Evolutionary conservation across 2,329 filamentous ascomycete species (phyloP), one percentile per base, ranked within the genome.

Genomic region (Hymenoscyphus fructigenus): DNA sequence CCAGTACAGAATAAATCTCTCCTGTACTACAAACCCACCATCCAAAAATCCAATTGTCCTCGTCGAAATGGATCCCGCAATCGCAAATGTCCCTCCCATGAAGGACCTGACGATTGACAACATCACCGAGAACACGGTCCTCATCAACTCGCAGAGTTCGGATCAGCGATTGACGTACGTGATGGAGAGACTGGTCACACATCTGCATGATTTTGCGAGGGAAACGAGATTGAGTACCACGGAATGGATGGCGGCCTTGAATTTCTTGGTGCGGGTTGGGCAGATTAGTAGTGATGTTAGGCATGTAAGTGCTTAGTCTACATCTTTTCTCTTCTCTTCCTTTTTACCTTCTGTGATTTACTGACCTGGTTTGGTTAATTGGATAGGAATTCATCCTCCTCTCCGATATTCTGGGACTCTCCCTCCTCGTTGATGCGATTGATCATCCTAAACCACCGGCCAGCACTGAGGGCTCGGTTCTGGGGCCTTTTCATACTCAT

Each of bases 401-500:
- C 68, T 91, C 88, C 69, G 91, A 95, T 77, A 83, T 92, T 53
- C 84, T 94, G 26, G 91, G 91, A 47, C 85, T 95, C 41, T 93
- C 90, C 26, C 84, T 93, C 65, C 85, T 95, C 3, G 88, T 95
- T 70, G 91, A 95, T 79, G 86, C 83, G 71, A 93, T 95, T 80
- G 90, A 93, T 80, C 91, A 94, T 79, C 91, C 91, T 29, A 94
- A 92, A 75, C 91, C 90, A 0, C 74, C 85, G 0, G 76, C 80
- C 55, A 83, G 83, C 32, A 95, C 91, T 29, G 91, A 94, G 76
- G 91, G 91, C 65, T 92, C 90, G 0, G 90, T 95, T 12, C 84
- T 94, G 0, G 91, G 91, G 0, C 91, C 91, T 44, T 94, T 93
- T 81, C 91, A 94, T 80, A 92, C 89, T 0, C 90, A 93, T 78